A percentile compares a stretch with the other conserved stretches of the same genome.
phyloP scores from a whole-genome alignment of 345 rosid species.

The Dipteronia sinensis region DNA sequence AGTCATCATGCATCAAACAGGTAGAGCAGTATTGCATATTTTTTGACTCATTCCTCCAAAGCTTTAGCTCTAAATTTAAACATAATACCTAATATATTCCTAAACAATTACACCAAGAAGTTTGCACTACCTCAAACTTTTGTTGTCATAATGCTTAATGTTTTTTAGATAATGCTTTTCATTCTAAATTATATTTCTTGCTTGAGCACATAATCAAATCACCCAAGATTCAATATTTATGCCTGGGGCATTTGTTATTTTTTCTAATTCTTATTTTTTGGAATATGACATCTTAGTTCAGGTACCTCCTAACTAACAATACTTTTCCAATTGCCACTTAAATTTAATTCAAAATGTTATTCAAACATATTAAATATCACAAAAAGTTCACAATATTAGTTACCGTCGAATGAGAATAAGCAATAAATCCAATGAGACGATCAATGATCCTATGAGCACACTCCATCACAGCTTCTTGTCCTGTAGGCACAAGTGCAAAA shows the following conservation, averaged over 20 bases:
- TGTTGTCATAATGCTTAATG: not conserved
- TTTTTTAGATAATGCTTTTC: not conserved
- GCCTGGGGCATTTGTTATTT: not conserved
- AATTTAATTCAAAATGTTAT: not conserved
- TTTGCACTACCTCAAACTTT: no score
- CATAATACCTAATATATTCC: no score
- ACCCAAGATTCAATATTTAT: not conserved
- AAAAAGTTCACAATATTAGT: not conserved
- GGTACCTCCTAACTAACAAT: not conserved
- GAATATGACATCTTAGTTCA: not conserved
- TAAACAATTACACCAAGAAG: not conserved
- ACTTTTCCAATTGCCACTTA: not conserved
- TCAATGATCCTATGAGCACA: conserved; percentile 58
- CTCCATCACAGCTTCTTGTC: conserved; percentile 60
- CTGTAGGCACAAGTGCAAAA: conserved; percentile 42
- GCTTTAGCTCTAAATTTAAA: no score
- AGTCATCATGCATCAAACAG: no score
- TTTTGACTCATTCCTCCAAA: no score
- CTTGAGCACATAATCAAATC: not conserved
- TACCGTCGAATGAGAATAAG: conserved; percentile 79
- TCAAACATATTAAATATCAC: not conserved
- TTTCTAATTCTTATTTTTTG: not conserved
- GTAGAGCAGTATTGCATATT: no score
- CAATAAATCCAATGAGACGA: conserved; percentile 51
- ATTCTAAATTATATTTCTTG: not conserved